A percentile compares a stretch with the other conserved stretches of the same genome.
Evolutionary conservation across 2,329 filamentous ascomycete genomes (phyloP).

Genomic region (Pseudogymnoascus sp.): DNA sequence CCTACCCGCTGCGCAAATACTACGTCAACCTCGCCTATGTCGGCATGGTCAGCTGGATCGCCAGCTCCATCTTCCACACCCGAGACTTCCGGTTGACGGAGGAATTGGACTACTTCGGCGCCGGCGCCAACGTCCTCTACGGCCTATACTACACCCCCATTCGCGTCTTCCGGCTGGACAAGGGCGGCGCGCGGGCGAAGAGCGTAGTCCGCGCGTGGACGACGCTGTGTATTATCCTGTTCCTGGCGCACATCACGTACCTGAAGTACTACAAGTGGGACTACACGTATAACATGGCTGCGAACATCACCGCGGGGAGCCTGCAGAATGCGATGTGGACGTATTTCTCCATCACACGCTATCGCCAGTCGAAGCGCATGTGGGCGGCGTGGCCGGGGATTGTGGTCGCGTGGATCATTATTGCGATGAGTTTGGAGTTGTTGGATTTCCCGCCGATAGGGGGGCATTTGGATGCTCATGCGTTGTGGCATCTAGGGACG

Average conservation of each 20-base stretch:
- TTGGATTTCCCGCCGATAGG: conserved; percentile 85
- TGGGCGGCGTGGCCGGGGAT: conserved; percentile 90
- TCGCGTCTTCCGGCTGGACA: conserved; percentile 75
- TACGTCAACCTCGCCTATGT: conserved; percentile 76
- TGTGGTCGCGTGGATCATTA: conserved; percentile 83
- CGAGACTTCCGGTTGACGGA: conserved; percentile 81
- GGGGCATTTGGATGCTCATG: conserved; percentile 85
- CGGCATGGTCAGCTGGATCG: conserved; percentile 76
- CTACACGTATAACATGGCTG: conserved; percentile 97
- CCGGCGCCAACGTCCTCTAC: conserved; percentile 83
- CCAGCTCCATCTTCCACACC: conserved; percentile 87
- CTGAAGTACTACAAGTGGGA: conserved; percentile 83
- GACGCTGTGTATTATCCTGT: conserved; percentile 60
- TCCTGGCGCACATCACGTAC: conserved; percentile 71
- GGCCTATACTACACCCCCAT: conserved; percentile 81
- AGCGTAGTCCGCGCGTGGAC: conserved; percentile 67
- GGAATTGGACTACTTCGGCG: conserved; percentile 93
- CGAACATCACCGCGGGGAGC: conserved; percentile 77
- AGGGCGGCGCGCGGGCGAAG: conserved; percentile 32
- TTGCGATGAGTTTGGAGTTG: conserved; percentile 92
- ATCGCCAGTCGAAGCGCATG: conserved; percentile 58
- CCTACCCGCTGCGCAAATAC: conserved; percentile 71
- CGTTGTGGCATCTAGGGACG: conserved; percentile 90
- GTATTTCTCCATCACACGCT: conserved; percentile 71
- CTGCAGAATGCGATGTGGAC: conserved; percentile 80